Conservation (phyloP, 306 rosid genomes). For the Sophora flavescens region DNA sequence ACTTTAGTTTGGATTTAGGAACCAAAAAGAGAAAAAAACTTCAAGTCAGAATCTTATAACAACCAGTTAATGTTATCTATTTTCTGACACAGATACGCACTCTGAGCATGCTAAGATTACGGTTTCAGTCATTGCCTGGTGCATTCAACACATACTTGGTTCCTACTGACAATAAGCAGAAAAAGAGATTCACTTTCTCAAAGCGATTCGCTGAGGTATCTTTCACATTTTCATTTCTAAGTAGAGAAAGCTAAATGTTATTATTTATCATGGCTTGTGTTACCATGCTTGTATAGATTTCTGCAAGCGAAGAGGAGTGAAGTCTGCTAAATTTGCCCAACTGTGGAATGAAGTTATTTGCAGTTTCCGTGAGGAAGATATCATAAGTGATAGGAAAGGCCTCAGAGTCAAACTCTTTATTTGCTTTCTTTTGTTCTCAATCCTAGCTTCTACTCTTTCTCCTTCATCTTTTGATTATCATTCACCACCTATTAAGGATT, state of each 20-base stretch:
- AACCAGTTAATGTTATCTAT: conserved; percentile 35
- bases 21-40: conserved; percentile 24
- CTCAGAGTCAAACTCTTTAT: conserved; percentile 40
- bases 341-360: conserved; percentile 96
- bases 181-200: conserved; percentile 78
- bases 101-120: conserved; percentile 88
- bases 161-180: conserved; percentile 84
- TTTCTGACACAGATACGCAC: conserved; percentile 88
- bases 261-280: conserved; percentile 37
- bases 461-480: conserved; percentile 40
- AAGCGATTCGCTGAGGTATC: conserved; percentile 89
- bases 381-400: conserved; percentile 89
- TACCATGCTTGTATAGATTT: conserved; percentile 60
- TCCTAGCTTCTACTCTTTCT: conserved; percentile 41
- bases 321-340: conserved; percentile 98
- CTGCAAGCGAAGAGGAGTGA: conserved; percentile 92
- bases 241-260: conserved; percentile 31
- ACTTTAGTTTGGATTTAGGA: conserved; percentile 33
- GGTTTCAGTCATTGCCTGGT: conserved; percentile 96
- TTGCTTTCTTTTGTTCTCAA: conserved; percentile 34
- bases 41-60: conserved; percentile 17
- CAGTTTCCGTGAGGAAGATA: conserved; percentile 97
- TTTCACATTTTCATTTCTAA: conserved; percentile 38
- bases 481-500: conserved; percentile 39
- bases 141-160: conserved; percentile 93